Conservation (phyloP, 768 basidiomycete species). For the Lentinula boryana region DNA sequence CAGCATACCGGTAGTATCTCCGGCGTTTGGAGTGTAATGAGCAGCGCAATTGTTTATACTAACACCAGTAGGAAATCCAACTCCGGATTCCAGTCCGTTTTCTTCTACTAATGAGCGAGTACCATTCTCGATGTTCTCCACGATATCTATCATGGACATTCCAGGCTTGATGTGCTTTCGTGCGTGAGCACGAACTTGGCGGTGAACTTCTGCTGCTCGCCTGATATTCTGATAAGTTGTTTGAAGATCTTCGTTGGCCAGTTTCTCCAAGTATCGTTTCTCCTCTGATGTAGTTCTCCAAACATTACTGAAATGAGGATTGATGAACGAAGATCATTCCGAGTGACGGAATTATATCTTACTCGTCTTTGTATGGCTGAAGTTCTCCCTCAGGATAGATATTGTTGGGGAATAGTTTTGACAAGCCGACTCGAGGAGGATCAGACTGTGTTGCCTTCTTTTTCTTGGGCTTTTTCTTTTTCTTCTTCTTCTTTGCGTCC, state of each 20-base stretch:
- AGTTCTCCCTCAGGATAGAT: slow-evolving; percentile 89
- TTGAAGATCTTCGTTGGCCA: slow-evolving; percentile 74
- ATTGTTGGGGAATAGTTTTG: slow-evolving; percentile 84
- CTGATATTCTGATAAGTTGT: slow-evolving; percentile 87
- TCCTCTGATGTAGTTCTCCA: slow-evolving; percentile 92
- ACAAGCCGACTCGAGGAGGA: slow-evolving; percentile 84
- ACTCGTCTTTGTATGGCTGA: slow-evolving; percentile 91
- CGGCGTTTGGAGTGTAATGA: slow-evolving; percentile 94
- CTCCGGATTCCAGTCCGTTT: slow-evolving; percentile 75
- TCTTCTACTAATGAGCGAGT: slow-evolving; percentile 90
- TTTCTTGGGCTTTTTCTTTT: slow-evolving; percentile 90
- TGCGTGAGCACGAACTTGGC: slow-evolving; percentile 82
- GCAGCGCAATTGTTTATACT: slow-evolving; percentile 93
- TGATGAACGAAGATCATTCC: slow-evolving; percentile 1
- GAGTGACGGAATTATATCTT: slow-evolving; percentile 5
- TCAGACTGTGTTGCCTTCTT: slow-evolving; percentile 82
- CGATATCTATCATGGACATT: slow-evolving; percentile 92
- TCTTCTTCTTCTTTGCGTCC: slow-evolving; percentile 79
- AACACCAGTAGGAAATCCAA: slow-evolving; percentile 96
- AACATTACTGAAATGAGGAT: slow-evolving; percentile 53
- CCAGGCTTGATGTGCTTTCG: slow-evolving; percentile 84
- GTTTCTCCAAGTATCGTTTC: slow-evolving; percentile 74
- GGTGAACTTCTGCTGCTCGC: slow-evolving; percentile 91
- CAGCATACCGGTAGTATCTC: slow-evolving; percentile 71
- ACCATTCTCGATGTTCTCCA: slow-evolving; percentile 87